A percentile compares a stretch with the other conserved stretches of the same genome.
Evolutionary conservation across 768 basidiomycete species (phyloP).

Genomic region (Lactarius hengduanensis): DNA sequence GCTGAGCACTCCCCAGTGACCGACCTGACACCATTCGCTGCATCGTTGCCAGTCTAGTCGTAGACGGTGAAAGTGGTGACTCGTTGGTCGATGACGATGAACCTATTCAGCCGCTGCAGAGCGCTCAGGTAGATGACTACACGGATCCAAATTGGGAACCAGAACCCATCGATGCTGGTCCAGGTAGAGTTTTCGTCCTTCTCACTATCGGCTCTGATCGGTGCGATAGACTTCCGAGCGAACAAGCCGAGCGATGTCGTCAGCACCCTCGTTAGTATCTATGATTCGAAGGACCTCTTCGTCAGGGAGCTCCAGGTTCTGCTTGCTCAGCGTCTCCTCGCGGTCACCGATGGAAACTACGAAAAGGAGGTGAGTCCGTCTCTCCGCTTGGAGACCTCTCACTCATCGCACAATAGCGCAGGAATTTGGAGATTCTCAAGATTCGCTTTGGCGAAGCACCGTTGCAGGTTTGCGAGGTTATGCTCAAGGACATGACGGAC

Average conservation of each 20-base stretch:
- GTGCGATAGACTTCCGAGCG: conserved; percentile 76
- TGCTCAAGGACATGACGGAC: conserved; percentile 97
- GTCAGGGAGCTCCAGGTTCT: conserved; percentile 93
- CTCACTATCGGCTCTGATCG: neutral
- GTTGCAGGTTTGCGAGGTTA: conserved; percentile 95
- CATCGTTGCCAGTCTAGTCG: conserved; percentile 89
- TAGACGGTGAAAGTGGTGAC: conserved; percentile 79
- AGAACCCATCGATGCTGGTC: conserved; percentile 94
- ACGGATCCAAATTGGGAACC: conserved; percentile 93
- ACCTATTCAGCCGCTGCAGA: conserved; percentile 70
- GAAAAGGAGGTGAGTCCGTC: conserved; percentile 56
- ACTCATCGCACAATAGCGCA: conserved; percentile 51
- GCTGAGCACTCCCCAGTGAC: conserved; percentile 42
- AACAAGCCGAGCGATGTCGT: conserved; percentile 93
- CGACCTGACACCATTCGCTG: conserved; percentile 92
- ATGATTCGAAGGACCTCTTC: conserved; percentile 95
- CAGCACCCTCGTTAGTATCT: conserved; percentile 95
- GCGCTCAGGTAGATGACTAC: conserved; percentile 80
- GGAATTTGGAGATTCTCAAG: conserved; percentile 92
- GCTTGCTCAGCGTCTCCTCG: conserved; percentile 82
- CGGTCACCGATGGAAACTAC: conserved; percentile 74
- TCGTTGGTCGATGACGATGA: conserved; percentile 84
- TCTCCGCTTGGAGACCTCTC: neutral
- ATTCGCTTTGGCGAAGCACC: conserved; percentile 93
- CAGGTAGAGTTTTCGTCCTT: conserved; percentile 50